phyloP scores from a whole-genome alignment of 768 basidiomycete species.

The Hericium coralloides region DNA sequence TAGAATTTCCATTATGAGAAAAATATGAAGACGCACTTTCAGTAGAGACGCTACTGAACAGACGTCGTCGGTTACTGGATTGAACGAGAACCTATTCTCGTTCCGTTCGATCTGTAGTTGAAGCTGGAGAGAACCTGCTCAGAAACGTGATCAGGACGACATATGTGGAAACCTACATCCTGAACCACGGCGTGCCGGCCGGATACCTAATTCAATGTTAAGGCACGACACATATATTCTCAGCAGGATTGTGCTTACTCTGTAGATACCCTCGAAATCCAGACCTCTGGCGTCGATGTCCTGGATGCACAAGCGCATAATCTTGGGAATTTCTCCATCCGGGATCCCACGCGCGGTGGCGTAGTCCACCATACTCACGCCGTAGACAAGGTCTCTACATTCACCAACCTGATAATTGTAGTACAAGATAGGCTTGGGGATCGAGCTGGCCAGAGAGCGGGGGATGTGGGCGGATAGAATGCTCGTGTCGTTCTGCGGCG shows the following conservation, averaged over 20 bases:
- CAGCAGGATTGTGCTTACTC: slow-evolving; percentile 33
- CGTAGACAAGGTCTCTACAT: slow-evolving; percentile 85
- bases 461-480: slow-evolving; percentile 48
- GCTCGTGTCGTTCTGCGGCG: slow-evolving; percentile 59
- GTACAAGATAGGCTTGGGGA: slow-evolving; percentile 67
- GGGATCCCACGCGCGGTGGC: slow-evolving; percentile 67
- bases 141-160: not conserved
- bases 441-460: slow-evolving; percentile 52
- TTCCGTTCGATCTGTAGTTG: slow-evolving; percentile 84
- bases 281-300: slow-evolving; percentile 78
- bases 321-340: slow-evolving; percentile 72
- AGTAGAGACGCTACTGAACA: slow-evolving; percentile 78
- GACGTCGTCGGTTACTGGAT: slow-evolving; percentile 63
- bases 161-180: slow-evolving; percentile 38
- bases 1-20: not conserved
- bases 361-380: slow-evolving; percentile 81
- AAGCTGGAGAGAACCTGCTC: slow-evolving; percentile 35
- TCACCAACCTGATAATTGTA: slow-evolving; percentile 74
- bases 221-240: slow-evolving; percentile 1
- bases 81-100: slow-evolving; percentile 68
- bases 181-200: slow-evolving; percentile 82
- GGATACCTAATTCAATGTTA: slow-evolving; percentile 45
- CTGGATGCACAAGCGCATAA: slow-evolving; percentile 69
- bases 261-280: slow-evolving; percentile 73
- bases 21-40: slow-evolving; percentile 44